These are phyloP conservation scores for Panicum hallii DNA, from an alignment of 202 grass and related monocot species.

Conservation along the genomic window DNA sequence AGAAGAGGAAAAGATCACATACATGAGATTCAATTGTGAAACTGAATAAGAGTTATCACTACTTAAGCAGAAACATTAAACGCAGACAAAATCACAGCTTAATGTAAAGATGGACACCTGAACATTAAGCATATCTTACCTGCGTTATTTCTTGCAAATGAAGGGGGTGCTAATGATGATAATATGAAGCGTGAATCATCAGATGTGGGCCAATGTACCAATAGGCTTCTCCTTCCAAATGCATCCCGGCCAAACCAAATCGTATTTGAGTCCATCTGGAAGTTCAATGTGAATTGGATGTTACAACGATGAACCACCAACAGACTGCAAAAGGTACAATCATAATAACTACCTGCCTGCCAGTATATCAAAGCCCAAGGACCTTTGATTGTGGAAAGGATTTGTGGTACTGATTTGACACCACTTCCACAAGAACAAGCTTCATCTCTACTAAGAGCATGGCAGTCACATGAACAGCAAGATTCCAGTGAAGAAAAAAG, in stretches of 20 bases:
- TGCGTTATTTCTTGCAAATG: slow-evolving; percentile 39
- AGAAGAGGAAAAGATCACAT: slow-evolving; percentile 36
- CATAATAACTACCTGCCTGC: slow-evolving; percentile 67
- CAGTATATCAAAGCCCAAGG: slow-evolving; percentile 96
- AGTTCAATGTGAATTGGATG: slow-evolving; percentile 34
- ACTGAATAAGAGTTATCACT: slow-evolving; percentile 14
- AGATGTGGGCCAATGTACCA: slow-evolving; percentile 83
- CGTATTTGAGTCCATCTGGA: slow-evolving; percentile 61
- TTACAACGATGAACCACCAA: slow-evolving; percentile 23
- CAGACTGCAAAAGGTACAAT: slow-evolving; percentile 1
- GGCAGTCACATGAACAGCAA: slow-evolving; percentile 55
- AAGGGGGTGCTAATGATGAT: slow-evolving; percentile 75
- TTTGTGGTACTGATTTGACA: slow-evolving; percentile 55
- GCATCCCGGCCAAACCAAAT: slow-evolving; percentile 89
- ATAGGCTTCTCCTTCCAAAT: slow-evolving; percentile 86
- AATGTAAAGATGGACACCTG: slow-evolving; percentile 25
- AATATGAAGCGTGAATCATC: slow-evolving; percentile 72
- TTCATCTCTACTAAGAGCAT: slow-evolving; percentile 43
- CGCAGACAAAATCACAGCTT: slow-evolving; percentile 1
- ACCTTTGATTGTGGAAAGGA: slow-evolving; percentile 80
- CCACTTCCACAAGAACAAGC: slow-evolving; percentile 38
- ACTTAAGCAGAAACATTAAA: slow-evolving; percentile 12
- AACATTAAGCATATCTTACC: slow-evolving; percentile 49
- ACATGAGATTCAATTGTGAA: slow-evolving; percentile 3
- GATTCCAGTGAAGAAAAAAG: slow-evolving; percentile 77